These are phyloP conservation scores for Suillus brevipes DNA, from an alignment of 768 basidiomycete genomes.

Conservation along the genomic window DNA sequence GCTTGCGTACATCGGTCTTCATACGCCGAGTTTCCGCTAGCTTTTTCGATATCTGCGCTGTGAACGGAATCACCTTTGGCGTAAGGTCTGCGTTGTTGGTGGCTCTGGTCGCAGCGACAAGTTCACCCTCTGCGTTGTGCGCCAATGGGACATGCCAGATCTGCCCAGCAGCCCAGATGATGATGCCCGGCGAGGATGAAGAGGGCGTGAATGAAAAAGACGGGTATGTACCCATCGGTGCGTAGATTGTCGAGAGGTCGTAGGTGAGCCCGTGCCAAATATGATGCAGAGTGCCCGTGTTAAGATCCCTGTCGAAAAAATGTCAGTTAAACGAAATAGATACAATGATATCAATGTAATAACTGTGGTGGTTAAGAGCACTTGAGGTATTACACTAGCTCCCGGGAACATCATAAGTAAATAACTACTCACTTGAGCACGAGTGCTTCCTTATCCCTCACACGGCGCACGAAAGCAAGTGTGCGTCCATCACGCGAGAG, in stretches of 20 bases:
- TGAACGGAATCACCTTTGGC: constrained; percentile 57
- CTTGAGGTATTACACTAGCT: neutral
- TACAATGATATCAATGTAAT: neutral
- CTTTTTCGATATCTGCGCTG: constrained; percentile 60
- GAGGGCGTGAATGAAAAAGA: constrained; percentile 68
- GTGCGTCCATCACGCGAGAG: constrained; percentile 68
- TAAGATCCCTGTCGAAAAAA: constrained; percentile 51
- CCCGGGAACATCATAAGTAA: neutral
- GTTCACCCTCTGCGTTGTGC: constrained; percentile 54
- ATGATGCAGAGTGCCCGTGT: constrained; percentile 63
- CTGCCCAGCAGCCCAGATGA: constrained; percentile 76
- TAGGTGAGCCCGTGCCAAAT: constrained; percentile 71
- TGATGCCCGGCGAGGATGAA: constrained; percentile 47
- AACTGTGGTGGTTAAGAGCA: neutral
- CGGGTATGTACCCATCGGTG: constrained; percentile 81
- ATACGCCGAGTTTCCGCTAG: constrained; percentile 59
- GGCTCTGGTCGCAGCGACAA: constrained; percentile 29
- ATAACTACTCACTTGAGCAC: constrained; percentile 58
- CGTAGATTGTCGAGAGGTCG: constrained; percentile 61
- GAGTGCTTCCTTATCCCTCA: constrained; percentile 70
- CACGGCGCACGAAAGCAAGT: constrained; percentile 72
- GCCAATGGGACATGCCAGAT: constrained; percentile 62
- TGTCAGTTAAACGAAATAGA: constrained; percentile 1
- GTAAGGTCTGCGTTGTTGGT: constrained; percentile 4
- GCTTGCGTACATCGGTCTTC: constrained; percentile 48